Evolutionary conservation across 495 filamentous ascomycete species (phyloP), one percentile per base, ranked within the genome.

Genomic region (Penicillium taxi): DNA sequence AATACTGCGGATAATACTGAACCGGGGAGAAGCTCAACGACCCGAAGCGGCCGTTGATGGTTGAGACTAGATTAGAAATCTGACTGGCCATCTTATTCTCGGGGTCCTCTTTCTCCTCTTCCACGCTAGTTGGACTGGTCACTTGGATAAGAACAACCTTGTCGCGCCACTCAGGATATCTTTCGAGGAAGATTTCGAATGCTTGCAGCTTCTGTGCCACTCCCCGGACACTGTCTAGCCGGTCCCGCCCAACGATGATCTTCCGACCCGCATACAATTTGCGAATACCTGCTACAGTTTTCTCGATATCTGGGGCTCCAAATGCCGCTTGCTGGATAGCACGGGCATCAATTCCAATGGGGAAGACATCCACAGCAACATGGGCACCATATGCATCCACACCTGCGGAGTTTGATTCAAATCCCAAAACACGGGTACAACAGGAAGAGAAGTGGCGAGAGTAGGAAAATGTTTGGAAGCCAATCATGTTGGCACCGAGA

Each of bases 111-210:
- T 77, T 75, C 48, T 80, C 77, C 32, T 81, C 84, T 44, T 86
- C 81, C 28, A 81, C 75, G 29, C 68, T 75, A 5, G 82, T 88
- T 9, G 89, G 88, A 37, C 85, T 93, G 0, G 89, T 94, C 37
- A 96, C 85, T 64, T 96, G 89, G 48, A 96, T 86, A 18, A 96
- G 65, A 9, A 94, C 87, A n/a, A 94, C 88, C 70, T 86, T 84
- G 21, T 86, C 84, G 19, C 80, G 70, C 86, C 85, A 93, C 56
- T 90, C 78, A 13, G 87, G 89, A 47, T 86, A 90, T 40, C 75
- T 64, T 47, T 93, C 85, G 23, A 96, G 67, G 63, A 96, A 94
- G 37, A 80, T 71, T 64, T 94, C 86, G 51, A 94, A 96, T 2
- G 86, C 87, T 66, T 88, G 82, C 26, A 96, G 68, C 61, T 96